Evolutionary conservation across 2,329 filamentous ascomycete species (phyloP), one percentile per base, ranked within the genome.

Genomic region (Colletotrichum salicis): DNA sequence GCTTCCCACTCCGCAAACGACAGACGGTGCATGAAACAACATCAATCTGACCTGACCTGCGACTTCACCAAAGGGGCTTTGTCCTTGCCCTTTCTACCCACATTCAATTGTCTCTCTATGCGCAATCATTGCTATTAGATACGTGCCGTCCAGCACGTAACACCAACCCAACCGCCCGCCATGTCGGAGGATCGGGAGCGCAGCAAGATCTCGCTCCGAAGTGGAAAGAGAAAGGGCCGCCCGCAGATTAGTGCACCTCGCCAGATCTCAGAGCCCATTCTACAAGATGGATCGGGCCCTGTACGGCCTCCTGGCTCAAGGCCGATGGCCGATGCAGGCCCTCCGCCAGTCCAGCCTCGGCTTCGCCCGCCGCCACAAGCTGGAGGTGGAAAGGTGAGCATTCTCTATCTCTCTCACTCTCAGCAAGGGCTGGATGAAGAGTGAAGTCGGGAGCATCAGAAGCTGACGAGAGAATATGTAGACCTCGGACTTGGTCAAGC

Each of bases 401-500:
- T 29, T 29, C 27, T 29, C 27, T 29, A 8, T 33, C 41, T 13
- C 22, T 29, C 27, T 29, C 27, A 4, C 12, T 33, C 41, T 13
- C 22, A 13, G 22, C 41, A 51, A 31, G 54, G 19, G 27, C 37
- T 41, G 5, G 13, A 3, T 24, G 24, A 11, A 35, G 35, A 37
- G 41, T 54, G 19, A 27, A 13, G 19, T 68, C 33, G 37, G 54
- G 27, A 33, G 15, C 31, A 24, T 24, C 12, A 24, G 27, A 13
- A n/a, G 48, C 66, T 72, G 56, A 72, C 48, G 24, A 10, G 19
- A 29, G 22, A 37, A 56, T 27, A 2, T 8, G 4, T 80, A 91
- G 89, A 92, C 90, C 1, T 89, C 89, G 29, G 96, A 99, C 81
- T 86, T 98, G 65, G 95, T 99, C 71, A 98, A 98, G 85, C 90